Evolutionary conservation across 2,329 filamentous ascomycete species (phyloP).

Genomic region (Apiospora aurea): DNA sequence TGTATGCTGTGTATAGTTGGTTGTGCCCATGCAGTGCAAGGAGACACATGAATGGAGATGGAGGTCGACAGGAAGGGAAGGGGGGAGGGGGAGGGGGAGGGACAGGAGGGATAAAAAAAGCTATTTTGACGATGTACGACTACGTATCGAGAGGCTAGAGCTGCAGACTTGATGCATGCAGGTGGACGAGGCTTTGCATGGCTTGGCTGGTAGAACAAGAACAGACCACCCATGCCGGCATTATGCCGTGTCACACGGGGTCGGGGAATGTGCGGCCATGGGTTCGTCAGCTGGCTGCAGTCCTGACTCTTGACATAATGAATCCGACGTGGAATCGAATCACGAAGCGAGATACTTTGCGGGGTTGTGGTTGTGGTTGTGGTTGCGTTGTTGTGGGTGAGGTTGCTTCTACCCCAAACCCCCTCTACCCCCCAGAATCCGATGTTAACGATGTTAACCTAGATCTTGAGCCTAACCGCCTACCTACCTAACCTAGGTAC

Average conservation of each 20-base stretch:
- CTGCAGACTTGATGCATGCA: background rate
- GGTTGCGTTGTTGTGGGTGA: background rate
- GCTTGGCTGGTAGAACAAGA: conserved; percentile 7
- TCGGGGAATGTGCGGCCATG: background rate
- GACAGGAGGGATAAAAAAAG: background rate
- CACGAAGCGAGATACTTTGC: background rate
- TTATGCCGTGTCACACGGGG: conserved; percentile 4
- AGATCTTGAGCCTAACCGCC: background rate
- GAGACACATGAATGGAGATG: background rate
- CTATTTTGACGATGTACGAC: background rate
- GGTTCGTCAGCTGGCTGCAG: background rate
- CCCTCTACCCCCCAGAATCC: conserved; percentile 13
- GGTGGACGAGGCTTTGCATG: background rate
- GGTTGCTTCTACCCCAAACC: background rate
- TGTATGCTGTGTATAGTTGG: background rate
- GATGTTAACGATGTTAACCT: background rate
- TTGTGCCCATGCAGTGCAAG: background rate
- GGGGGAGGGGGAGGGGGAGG: too few species aligned
- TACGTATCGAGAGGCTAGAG: too few species aligned
- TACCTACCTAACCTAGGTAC: too few species aligned
- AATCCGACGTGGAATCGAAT: background rate
- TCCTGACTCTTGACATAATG: background rate
- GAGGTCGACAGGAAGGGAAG: too few species aligned
- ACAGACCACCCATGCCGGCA: conserved; percentile 7
- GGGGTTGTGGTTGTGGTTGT: background rate